Base-by-base conservation (phyloP, 176 grass and related monocot genomes). In the Panicum miliaceum region DNA sequence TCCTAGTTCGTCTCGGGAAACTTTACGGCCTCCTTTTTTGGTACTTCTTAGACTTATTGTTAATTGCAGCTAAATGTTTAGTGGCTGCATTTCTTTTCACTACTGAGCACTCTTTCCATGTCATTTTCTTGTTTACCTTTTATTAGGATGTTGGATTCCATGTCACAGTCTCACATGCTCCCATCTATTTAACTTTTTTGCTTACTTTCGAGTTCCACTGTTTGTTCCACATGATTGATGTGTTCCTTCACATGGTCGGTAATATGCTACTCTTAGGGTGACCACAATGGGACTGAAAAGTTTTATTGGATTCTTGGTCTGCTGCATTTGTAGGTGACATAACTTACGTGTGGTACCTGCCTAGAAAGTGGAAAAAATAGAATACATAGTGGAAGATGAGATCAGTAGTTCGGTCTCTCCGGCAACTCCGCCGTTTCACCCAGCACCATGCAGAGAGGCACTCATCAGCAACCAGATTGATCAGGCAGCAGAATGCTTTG, bases 381-480 rank as follows among this genome's bases (percentile, higher is more conserved):
- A 77, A 56, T 13, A 46, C 65, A 47, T 73, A 52, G 37, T 80
- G 20, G 59, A 92, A 85, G 58, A 98, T 95, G 93, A 98, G 89
- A 88, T 64, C 75, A 26, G 68, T 91, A 60, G 79, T 87, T 85
- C 83, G 69, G 59, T 89, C 89, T 3, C 78, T 94, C n/a, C 87
- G 83, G 11, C 89, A 90, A 75, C 82, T 90, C 27, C 84, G 77
- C 1, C 77, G 26, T n/a, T 35, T 89, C 37, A 54, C 64, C 20
- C 68, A 58, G 50, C 9, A 83, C 57, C 75, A 48, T 88, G 70
- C 59, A 57, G 70, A 60, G 41, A 52, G 82, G 23, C 71, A 80
- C 25, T 53, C 85, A 58, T 87, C 76, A 12, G 7, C 59, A 37
- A 66, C 67, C 63, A 84, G 76, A 51, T 83, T 86, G 73, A n/a